Conservation (phyloP, 352 stramenopile genomes). For the Globisporangium okanoganense region DNA sequence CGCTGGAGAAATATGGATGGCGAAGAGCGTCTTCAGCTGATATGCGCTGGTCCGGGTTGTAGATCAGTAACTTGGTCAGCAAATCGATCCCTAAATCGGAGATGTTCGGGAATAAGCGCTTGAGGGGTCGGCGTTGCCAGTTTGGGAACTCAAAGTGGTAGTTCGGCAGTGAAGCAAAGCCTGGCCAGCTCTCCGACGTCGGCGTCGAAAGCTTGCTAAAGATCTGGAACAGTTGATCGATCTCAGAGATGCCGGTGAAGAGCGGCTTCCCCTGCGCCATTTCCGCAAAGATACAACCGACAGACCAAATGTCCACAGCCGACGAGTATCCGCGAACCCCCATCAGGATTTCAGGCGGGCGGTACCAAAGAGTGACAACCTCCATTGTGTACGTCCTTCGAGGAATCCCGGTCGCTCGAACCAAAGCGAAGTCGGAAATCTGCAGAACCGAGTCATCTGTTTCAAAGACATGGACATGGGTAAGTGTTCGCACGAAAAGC, state of each 20-base stretch:
- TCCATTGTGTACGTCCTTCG: slow-evolving; percentile 88
- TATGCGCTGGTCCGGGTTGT: slow-evolving; percentile 82
- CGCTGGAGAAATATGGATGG: slow-evolving; percentile 75
- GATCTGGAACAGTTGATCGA: slow-evolving; percentile 86
- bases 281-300: slow-evolving; percentile 98
- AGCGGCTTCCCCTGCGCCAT: slow-evolving; percentile 89
- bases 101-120: slow-evolving; percentile 67
- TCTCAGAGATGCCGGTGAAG: slow-evolving; percentile 79
- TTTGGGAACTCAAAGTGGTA: slow-evolving; percentile 92
- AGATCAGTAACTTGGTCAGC: slow-evolving; percentile 71
- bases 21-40: slow-evolving; percentile 76
- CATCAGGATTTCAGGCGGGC: slow-evolving; percentile 88
- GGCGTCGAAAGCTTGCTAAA: slow-evolving; percentile 96
- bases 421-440: slow-evolving; percentile 87
- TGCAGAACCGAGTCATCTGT: slow-evolving; percentile 67
- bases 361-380: slow-evolving; percentile 91
- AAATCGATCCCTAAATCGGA: slow-evolving; percentile 70
- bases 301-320: slow-evolving; percentile 92
- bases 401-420: slow-evolving; percentile 85
- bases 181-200: slow-evolving; percentile 95
- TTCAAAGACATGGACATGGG: background rate
- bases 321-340: slow-evolving; percentile 81
- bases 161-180: slow-evolving; percentile 96
- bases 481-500: background rate
- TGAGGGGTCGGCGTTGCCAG: slow-evolving; percentile 65